Conservation (phyloP, 768 basidiomycete species). For the Cystobasidium ongulense region DNA sequence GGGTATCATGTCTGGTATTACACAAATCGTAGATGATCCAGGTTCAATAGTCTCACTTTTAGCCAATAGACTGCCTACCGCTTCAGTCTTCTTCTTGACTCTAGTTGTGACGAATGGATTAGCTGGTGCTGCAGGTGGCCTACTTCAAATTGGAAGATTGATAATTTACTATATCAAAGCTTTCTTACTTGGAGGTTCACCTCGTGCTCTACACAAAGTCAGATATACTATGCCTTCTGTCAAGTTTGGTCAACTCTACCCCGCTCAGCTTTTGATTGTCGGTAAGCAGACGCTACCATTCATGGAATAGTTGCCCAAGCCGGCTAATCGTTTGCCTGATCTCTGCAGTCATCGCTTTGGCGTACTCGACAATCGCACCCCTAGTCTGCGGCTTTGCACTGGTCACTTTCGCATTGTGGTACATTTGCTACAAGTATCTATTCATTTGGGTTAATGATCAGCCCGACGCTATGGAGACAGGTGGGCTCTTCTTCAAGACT, state of each 20-base stretch:
- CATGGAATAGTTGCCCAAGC: no score
- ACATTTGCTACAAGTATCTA: conserved; percentile 49
- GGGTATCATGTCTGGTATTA: conserved; percentile 70
- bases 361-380: conserved; percentile 44
- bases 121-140: conserved; percentile 50
- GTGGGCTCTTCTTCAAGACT: conserved; percentile 89
- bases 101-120: conserved; percentile 52
- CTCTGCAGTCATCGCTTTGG: conserved; percentile 59
- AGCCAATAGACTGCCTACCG: conserved; percentile 69
- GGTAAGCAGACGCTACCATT: conserved; percentile 48
- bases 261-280: conserved; percentile 58
- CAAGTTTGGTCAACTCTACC: conserved; percentile 68
- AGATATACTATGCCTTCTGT: conserved; percentile 64
- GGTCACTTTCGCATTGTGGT: conserved; percentile 9
- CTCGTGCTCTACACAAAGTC: conserved; percentile 75
- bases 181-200: conserved; percentile 75
- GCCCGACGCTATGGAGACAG: conserved; percentile 45
- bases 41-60: conserved; percentile 62
- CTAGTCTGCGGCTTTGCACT: conserved; percentile 29
- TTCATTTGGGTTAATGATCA: conserved; percentile 38
- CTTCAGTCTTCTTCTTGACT: conserved; percentile 85
- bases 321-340: conserved; percentile 59
- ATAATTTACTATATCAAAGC: conserved; percentile 84
- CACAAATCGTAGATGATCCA: conserved; percentile 54
- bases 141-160: conserved; percentile 64